phyloP scores from a whole-genome alignment of 768 basidiomycete genomes.

The Suillus subalutaceus region DNA sequence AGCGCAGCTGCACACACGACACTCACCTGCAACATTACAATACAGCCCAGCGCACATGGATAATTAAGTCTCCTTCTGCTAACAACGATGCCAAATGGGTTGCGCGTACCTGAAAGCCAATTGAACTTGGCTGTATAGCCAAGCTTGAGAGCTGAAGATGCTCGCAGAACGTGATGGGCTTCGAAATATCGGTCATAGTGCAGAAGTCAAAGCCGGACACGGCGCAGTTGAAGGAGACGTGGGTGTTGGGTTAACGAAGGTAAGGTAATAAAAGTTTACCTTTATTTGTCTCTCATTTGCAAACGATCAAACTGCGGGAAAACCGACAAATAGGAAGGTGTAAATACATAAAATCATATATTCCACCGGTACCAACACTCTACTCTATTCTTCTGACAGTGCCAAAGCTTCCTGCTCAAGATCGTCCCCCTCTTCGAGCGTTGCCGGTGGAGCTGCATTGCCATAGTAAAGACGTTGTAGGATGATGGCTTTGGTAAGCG shows the following conservation, averaged over 20 bases:
- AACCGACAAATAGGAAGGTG: conserved; percentile 7
- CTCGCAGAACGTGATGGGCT: conserved; percentile 89
- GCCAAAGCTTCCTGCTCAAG: conserved; percentile 71
- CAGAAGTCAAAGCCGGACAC: conserved; percentile 18
- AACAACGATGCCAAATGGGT: conserved; percentile 23
- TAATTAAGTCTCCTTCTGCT: conserved; percentile 2
- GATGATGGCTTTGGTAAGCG: conserved; percentile 58
- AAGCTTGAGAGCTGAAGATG: conserved; percentile 94
- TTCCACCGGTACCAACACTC: neutral
- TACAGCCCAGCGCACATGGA: conserved; percentile 31
- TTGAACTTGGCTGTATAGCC: conserved; percentile 94
- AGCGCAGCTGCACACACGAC: neutral
- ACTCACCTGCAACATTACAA: conserved; percentile 24
- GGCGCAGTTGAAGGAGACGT: conserved; percentile 22
- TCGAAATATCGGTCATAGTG: conserved; percentile 39
- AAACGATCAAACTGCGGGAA: conserved; percentile 7
- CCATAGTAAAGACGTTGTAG: conserved; percentile 78
- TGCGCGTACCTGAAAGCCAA: conserved; percentile 88
- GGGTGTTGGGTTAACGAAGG: conserved; percentile 25
- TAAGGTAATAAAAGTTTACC: conserved; percentile 29
- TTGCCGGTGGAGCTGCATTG: conserved; percentile 57
- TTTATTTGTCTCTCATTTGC: conserved; percentile 32
- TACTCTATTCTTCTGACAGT: conserved; percentile 56
- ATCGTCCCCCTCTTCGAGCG: conserved; percentile 56
- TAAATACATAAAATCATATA: conserved; percentile 8